Evolutionary conservation across 2,329 filamentous ascomycete species (phyloP).

Genomic region (Sarocladium brachiariae): DNA sequence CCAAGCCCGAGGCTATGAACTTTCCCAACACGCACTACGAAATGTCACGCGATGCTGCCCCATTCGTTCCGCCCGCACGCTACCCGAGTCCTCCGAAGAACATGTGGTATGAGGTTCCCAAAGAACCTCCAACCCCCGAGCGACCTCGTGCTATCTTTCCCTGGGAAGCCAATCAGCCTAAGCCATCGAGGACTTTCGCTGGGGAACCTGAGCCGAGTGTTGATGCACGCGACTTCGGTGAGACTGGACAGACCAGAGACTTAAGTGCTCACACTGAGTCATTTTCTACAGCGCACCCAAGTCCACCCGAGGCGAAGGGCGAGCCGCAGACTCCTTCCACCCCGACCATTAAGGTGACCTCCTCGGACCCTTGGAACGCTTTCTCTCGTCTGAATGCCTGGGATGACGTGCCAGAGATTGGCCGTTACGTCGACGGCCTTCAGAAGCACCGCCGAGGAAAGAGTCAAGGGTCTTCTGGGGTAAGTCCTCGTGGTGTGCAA

Average conservation of each 20-base stretch:
- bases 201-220: slow-evolving; percentile 14
- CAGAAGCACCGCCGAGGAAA: slow-evolving; percentile 48
- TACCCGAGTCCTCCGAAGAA: slow-evolving; percentile 80
- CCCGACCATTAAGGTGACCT: slow-evolving; percentile 37
- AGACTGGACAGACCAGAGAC: not conserved
- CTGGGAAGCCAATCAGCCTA: slow-evolving; percentile 70
- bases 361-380: slow-evolving; percentile 60
- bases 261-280: slow-evolving; percentile 23
- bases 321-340: slow-evolving; percentile 42
- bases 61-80: slow-evolving; percentile 68
- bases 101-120: slow-evolving; percentile 84
- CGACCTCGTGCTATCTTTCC: slow-evolving; percentile 72
- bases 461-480: slow-evolving; percentile 19
- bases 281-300: slow-evolving; percentile 27
- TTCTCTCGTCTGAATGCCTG: slow-evolving; percentile 81
- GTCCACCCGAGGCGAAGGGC: slow-evolving; percentile 24
- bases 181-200: slow-evolving; percentile 56
- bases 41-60: slow-evolving; percentile 70
- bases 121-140: slow-evolving; percentile 43
- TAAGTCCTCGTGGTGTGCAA: slow-evolving; percentile 10
- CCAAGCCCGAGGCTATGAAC: slow-evolving; percentile 77
- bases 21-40: slow-evolving; percentile 73
- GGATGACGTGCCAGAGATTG: slow-evolving; percentile 86
- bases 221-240: slow-evolving; percentile 5
- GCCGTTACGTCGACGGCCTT: slow-evolving; percentile 74